These are phyloP conservation scores for Patellifolia procumbens DNA, from an alignment of 179 eudicot species.

Conservation along the genomic window DNA sequence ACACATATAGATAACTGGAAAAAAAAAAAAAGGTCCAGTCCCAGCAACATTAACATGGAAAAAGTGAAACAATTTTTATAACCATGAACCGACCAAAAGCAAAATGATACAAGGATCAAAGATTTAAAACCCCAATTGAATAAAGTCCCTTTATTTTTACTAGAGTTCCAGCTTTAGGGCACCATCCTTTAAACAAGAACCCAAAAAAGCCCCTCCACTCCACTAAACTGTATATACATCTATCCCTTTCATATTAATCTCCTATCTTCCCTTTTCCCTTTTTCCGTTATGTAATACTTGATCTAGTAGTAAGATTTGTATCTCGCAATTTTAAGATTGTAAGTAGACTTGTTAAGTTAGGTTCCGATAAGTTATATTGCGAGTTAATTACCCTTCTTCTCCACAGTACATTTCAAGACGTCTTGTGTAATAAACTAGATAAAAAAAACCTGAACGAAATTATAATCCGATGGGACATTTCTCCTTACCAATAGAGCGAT, in stretches of 20 bases:
- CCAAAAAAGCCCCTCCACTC: slow-evolving; percentile 10
- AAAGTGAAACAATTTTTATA: slow-evolving; percentile 1
- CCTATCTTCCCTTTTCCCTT: not conserved
- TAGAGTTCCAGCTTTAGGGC: slow-evolving; percentile 38
- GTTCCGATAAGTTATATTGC: too few relatives aligned
- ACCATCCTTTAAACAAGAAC: slow-evolving; percentile 27
- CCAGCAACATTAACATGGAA: not conserved
- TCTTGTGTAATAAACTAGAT: too few relatives aligned
- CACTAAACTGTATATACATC: slow-evolving; percentile 9
- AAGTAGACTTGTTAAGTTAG: too few relatives aligned
- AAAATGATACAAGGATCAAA: slow-evolving; percentile 25
- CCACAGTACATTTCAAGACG: too few relatives aligned
- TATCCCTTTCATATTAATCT: slow-evolving; percentile 17
- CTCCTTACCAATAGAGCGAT: too few relatives aligned
- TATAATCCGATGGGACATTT: too few relatives aligned
- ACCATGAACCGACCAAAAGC: slow-evolving; percentile 39
- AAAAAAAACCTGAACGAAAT: too few relatives aligned
- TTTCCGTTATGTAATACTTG: too few relatives aligned
- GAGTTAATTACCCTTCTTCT: too few relatives aligned
- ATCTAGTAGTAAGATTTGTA: too few relatives aligned
- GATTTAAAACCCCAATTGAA: slow-evolving; percentile 16
- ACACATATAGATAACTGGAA: not conserved
- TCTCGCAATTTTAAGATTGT: too few relatives aligned
- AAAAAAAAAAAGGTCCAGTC: not conserved
- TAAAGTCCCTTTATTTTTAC: slow-evolving; percentile 20